Conservation (phyloP, 805 yeast species). For the Pichia sporocuriosa region DNA sequence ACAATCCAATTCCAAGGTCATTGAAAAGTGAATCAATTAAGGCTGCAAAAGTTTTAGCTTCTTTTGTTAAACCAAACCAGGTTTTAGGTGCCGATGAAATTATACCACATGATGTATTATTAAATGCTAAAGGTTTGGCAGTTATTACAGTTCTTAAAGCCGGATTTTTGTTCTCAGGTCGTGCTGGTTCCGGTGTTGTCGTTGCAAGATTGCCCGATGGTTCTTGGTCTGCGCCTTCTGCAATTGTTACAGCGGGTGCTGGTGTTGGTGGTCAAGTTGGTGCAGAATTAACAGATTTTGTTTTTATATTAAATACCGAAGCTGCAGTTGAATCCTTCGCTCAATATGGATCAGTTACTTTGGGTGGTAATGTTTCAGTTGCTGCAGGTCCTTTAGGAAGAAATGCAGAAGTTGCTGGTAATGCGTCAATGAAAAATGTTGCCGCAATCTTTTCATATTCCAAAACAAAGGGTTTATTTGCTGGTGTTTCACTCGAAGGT, state of each 20-base stretch:
- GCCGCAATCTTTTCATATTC: slow-evolving; percentile 92
- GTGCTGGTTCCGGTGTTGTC: slow-evolving; percentile 96
- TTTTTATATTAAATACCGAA: slow-evolving; percentile 78
- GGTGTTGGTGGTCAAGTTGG: slow-evolving; percentile 99
- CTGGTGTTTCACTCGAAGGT: slow-evolving; percentile 96
- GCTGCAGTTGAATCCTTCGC: slow-evolving; percentile 93
- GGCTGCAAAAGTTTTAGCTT: slow-evolving; percentile 86
- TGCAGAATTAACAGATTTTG: slow-evolving; percentile 93
- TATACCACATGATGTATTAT: slow-evolving; percentile 82
- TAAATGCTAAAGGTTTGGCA: slow-evolving; percentile 90
- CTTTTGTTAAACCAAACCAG: slow-evolving; percentile 93
- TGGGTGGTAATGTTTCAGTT: slow-evolving; percentile 90
- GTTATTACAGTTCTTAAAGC: slow-evolving; percentile 92
- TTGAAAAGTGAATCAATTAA: slow-evolving; percentile 84
- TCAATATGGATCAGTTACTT: slow-evolving; percentile 86
- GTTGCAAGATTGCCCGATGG: slow-evolving; percentile 94
- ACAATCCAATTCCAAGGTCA: slow-evolving; percentile 92
- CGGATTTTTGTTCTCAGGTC: slow-evolving; percentile 90
- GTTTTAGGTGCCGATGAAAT: slow-evolving; percentile 80
- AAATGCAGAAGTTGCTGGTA: slow-evolving; percentile 95
- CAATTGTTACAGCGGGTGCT: slow-evolving; percentile 93
- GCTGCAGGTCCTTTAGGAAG: slow-evolving; percentile 98
- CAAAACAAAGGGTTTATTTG: slow-evolving; percentile 92
- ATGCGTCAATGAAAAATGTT: slow-evolving; percentile 80
- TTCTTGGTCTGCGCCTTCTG: slow-evolving; percentile 95